Percentiles rank a stretch among this genome's conserved stretches.
Conservation (phyloP, 1,284 basidiomycete species). For the Ceratobasidium sp. region DNA sequence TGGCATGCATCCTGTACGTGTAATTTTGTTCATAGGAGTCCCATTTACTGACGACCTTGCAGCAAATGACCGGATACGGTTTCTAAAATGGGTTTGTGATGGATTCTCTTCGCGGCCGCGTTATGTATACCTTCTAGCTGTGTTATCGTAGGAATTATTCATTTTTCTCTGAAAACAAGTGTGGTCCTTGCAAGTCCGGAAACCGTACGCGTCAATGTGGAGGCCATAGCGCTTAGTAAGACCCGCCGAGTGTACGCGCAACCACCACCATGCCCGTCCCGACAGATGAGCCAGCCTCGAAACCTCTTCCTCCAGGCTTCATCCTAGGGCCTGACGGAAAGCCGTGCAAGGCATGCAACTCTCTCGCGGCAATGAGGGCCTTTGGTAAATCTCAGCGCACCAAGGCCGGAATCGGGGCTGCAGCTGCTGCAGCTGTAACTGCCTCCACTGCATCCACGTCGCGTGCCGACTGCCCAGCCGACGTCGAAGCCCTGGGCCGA, state of each 20-base stretch:
- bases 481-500: slow-evolving; percentile 83
- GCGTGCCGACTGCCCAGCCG: slow-evolving; percentile 79
- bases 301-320: slow-evolving; percentile 70
- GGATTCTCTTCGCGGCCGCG: slow-evolving; percentile 15
- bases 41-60: background rate
- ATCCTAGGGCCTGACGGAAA: slow-evolving; percentile 91
- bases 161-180: too few species aligned
- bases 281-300: background rate
- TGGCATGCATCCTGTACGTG: slow-evolving; percentile 56
- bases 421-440: slow-evolving; percentile 42
- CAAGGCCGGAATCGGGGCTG: slow-evolving; percentile 36
- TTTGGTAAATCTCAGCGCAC: slow-evolving; percentile 60
- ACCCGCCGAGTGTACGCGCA: background rate
- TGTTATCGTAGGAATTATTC: slow-evolving; percentile 23
- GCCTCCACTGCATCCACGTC: slow-evolving; percentile 48
- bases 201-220: too few species aligned
- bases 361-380: slow-evolving; percentile 76
- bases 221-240: background rate
- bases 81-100: slow-evolving; percentile 33
- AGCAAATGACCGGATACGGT: slow-evolving; percentile 44
- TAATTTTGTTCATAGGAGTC: background rate
- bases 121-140: slow-evolving; percentile 15
- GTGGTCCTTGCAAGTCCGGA: too few species aligned
- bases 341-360: slow-evolving; percentile 89
- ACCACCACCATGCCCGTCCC: background rate